Evolutionary conservation across 1,284 basidiomycete genomes (phyloP).

Genomic region (Cutaneotrichosporon sp.): DNA sequence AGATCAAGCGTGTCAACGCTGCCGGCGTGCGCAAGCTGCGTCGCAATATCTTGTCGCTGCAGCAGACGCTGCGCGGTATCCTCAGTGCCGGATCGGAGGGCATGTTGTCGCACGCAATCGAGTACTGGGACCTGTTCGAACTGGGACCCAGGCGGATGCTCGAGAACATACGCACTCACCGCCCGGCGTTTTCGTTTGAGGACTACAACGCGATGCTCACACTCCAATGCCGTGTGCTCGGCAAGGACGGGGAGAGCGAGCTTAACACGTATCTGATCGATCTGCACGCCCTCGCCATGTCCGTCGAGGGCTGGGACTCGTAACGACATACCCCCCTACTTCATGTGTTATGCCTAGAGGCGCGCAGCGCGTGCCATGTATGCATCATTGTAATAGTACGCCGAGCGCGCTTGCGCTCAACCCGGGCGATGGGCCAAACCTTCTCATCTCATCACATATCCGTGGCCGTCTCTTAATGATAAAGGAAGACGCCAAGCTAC

Average conservation of each 20-base stretch:
- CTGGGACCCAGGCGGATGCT: slow-evolving; percentile 70
- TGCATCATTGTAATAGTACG: neutral
- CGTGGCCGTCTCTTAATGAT: no score
- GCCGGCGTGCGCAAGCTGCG: slow-evolving; percentile 83
- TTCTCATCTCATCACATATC: no score
- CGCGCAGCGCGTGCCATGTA: neutral
- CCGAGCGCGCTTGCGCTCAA: no score
- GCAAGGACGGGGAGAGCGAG: slow-evolving; percentile 27
- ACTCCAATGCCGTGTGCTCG: slow-evolving; percentile 75
- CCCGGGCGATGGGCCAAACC: no score
- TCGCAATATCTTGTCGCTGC: slow-evolving; percentile 84
- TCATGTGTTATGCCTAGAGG: neutral
- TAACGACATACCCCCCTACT: neutral
- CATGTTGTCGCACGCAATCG: slow-evolving; percentile 68
- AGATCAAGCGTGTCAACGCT: slow-evolving; percentile 65
- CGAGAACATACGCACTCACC: slow-evolving; percentile 55
- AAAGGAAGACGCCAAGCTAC: no score
- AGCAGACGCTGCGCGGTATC: slow-evolving; percentile 84
- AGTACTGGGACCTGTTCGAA: slow-evolving; percentile 75
- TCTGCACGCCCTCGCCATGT: slow-evolving; percentile 44
- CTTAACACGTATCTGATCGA: slow-evolving; percentile 48
- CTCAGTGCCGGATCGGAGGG: slow-evolving; percentile 55
- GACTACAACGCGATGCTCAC: slow-evolving; percentile 86
- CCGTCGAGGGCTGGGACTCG: slow-evolving; percentile 14
- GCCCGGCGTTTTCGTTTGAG: slow-evolving; percentile 71